Conservation (phyloP, 495 filamentous ascomycete species). For the Penicillium pancosmium region DNA sequence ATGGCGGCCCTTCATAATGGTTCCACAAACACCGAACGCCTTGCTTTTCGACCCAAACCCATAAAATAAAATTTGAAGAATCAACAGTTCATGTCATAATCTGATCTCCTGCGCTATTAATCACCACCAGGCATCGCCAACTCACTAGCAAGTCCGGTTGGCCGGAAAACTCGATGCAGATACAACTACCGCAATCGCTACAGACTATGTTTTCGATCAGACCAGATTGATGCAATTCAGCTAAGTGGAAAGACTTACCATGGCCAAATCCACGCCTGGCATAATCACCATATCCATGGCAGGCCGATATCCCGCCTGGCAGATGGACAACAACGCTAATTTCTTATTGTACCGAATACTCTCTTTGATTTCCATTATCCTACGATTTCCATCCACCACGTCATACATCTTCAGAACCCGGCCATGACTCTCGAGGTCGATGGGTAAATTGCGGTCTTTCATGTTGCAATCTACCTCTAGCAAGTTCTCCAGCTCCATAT, state of each 20-base stretch:
- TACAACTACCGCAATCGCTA: slow-evolving; percentile 1
- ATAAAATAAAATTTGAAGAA: neutral
- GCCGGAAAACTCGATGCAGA: slow-evolving; percentile 1
- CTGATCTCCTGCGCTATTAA: neutral
- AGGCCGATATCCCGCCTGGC: neutral
- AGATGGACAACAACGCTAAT: neutral
- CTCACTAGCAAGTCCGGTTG: neutral
- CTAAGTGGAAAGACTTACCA: neutral
- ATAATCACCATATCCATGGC: slow-evolving; percentile 3
- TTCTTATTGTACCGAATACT: slow-evolving; percentile 1
- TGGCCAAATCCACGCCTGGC: slow-evolving; percentile 1
- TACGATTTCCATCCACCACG: slow-evolving; percentile 2
- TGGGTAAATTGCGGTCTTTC: neutral
- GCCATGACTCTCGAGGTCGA: neutral
- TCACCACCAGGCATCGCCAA: neutral
- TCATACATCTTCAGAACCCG: neutral
- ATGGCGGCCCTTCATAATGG: too few species aligned
- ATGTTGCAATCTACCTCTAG: neutral
- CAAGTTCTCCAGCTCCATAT: neutral
- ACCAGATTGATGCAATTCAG: neutral
- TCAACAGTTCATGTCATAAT: neutral
- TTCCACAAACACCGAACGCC: neutral
- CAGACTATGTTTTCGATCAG: neutral
- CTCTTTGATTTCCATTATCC: slow-evolving; percentile 1
- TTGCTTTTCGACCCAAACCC: neutral